Percentiles rank a stretch among this genome's conserved stretches.
Conservation (phyloP, 495 filamentous ascomycete genomes). For the Trichoderma orchidacearum region DNA sequence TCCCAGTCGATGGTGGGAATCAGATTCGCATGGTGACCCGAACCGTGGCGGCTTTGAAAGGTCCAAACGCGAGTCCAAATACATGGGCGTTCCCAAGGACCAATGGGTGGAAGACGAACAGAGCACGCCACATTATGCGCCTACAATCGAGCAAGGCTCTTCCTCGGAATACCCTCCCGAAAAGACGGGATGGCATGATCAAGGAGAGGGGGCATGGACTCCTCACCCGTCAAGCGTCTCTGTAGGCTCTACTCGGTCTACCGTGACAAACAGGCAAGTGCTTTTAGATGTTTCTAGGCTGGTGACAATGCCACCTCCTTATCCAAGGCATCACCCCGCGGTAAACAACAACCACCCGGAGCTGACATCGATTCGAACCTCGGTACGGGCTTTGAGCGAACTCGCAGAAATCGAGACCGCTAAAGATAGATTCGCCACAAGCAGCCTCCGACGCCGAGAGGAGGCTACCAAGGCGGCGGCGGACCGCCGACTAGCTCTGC, state of each 20-base stretch:
- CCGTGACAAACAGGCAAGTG: conserved; percentile 28
- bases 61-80: conserved; percentile 83
- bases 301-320: conserved; percentile 81
- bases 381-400: conserved; percentile 66
- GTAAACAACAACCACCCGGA: conserved; percentile 93
- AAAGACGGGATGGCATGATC: conserved; percentile 69
- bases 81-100: conserved; percentile 77
- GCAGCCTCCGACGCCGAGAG: conserved; percentile 26
- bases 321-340: conserved; percentile 84
- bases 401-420: conserved; percentile 56
- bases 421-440: conserved; percentile 41
- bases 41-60: conserved; percentile 41
- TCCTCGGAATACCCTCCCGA: conserved; percentile 68
- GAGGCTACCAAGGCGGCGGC: conserved; percentile 27
- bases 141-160: conserved; percentile 22
- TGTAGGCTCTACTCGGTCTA: conserved; percentile 22
- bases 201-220: conserved; percentile 21
- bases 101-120: conserved; percentile 37
- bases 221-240: conserved; percentile 23
- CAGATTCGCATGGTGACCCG: conserved; percentile 36
- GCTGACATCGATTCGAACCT: conserved; percentile 58
- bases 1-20: conserved; percentile 93
- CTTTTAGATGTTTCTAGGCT: conserved; percentile 79
- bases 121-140: conserved; percentile 18
- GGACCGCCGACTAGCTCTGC: conserved; percentile 28